Evolutionary conservation across 148 eudicot genomes (phyloP).

Genomic region (Chenopodium formosanum): DNA sequence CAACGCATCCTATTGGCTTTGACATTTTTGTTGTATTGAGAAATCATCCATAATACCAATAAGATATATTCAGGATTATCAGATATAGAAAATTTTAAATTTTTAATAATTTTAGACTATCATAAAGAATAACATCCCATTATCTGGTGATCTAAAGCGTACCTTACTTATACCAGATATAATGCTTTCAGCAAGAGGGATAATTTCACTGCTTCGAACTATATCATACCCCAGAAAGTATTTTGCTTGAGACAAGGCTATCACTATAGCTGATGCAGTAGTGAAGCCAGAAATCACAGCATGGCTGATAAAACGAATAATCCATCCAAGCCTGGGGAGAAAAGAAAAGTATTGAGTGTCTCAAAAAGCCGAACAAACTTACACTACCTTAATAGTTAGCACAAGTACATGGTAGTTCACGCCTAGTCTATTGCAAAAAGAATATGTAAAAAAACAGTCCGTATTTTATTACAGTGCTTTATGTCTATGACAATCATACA

Average conservation of each 20-base stretch:
- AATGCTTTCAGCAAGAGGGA: slow-evolving; percentile 77
- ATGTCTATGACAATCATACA: not conserved
- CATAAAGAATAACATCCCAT: not conserved
- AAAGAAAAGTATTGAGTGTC: slow-evolving; percentile 11
- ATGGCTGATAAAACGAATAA: slow-evolving; percentile 95
- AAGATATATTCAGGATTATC: not conserved
- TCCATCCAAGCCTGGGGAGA: slow-evolving; percentile 86
- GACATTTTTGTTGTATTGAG: too few relatives aligned
- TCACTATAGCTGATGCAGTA: slow-evolving; percentile 93
- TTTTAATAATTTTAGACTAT: too few relatives aligned
- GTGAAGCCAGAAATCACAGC: slow-evolving; percentile 99
- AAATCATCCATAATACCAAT: not conserved
- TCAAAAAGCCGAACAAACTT: not conserved
- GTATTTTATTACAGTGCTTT: not conserved
- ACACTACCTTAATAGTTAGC: not conserved
- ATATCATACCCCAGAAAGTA: slow-evolving; percentile 88
- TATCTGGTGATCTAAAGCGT: slow-evolving; percentile 24
- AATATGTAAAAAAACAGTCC: not conserved
- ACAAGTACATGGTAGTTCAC: not conserved
- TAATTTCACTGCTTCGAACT: slow-evolving; percentile 75
- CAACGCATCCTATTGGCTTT: too few relatives aligned
- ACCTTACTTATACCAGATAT: slow-evolving; percentile 78
- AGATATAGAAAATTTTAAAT: not conserved
- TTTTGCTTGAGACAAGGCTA: slow-evolving; percentile 94
- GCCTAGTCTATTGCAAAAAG: not conserved